phyloP scores from a whole-genome alignment of 257 asterid genomes.

The Solanum peruvianum region DNA sequence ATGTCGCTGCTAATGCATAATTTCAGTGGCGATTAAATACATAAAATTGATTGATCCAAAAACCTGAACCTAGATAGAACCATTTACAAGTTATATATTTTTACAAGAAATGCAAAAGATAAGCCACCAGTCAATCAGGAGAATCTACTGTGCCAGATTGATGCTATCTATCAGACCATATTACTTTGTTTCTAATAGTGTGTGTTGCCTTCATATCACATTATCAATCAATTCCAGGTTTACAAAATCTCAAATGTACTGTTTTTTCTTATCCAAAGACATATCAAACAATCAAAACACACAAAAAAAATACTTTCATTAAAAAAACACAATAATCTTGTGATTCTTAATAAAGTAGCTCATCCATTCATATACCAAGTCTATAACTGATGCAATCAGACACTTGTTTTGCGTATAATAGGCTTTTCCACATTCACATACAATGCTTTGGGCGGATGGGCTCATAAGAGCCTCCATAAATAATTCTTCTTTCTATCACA shows the following conservation, averaged over 20 bases:
- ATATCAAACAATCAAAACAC: neutral
- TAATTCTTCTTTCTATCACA: neutral
- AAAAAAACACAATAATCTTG: neutral
- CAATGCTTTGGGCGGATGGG: neutral
- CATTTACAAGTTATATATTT: neutral
- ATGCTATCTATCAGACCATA: neutral
- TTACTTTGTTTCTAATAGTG: neutral
- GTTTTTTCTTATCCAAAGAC: neutral
- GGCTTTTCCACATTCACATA: neutral
- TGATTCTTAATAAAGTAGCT: neutral
- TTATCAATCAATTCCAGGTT: neutral
- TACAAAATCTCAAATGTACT: neutral
- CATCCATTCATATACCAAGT: neutral
- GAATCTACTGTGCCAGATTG: neutral
- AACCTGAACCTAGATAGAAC: neutral
- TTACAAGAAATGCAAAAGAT: neutral
- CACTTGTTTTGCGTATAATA: neutral
- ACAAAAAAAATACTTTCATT: neutral
- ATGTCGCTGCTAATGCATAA: neutral
- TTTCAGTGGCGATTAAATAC: neutral
- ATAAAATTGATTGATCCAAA: neutral
- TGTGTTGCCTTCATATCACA: neutral
- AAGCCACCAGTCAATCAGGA: neutral
- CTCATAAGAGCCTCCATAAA: neutral
- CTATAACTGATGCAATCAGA: neutral